These are phyloP conservation scores for Adansonia grandidieri DNA, from an alignment of 441 rosid genomes.

Conservation along the genomic window DNA sequence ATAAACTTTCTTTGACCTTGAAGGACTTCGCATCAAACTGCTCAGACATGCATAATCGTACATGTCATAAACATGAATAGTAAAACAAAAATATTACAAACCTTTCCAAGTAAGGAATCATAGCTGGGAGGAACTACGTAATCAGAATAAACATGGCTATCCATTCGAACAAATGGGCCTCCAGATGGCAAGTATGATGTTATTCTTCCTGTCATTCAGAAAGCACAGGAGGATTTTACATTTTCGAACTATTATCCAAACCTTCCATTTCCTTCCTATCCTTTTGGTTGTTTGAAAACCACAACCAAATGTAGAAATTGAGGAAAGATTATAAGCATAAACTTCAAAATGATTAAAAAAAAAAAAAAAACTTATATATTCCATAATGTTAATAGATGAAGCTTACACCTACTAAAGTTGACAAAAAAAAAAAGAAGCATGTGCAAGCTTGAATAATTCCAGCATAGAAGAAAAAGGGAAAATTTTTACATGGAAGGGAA, in stretches of 20 bases:
- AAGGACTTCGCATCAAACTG: neutral
- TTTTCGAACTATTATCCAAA: neutral
- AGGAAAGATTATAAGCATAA: neutral
- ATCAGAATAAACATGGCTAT: conserved; percentile 94
- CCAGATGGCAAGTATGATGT: conserved; percentile 94
- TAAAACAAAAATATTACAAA: conserved; percentile 34
- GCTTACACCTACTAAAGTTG: neutral
- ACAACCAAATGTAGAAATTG: neutral
- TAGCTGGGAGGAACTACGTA: conserved; percentile 98
- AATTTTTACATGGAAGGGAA: neutral
- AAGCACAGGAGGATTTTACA: conserved; percentile 17
- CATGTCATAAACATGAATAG: conserved; percentile 3
- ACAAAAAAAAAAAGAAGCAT: neutral
- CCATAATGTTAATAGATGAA: neutral
- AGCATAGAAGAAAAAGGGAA: neutral
- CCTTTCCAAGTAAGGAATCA: conserved; percentile 97
- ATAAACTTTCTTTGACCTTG: neutral
- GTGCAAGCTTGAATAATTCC: conserved; percentile 12
- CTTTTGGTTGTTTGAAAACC: neutral
- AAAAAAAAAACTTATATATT: neutral
- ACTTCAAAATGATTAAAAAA: neutral
- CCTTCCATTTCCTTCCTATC: conserved; percentile 18
- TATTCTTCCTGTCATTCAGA: conserved; percentile 72
- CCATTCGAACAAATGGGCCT: conserved; percentile 99
- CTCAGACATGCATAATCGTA: conserved; percentile 10